phyloP scores from a whole-genome alignment of 1,284 basidiomycete genomes.

The Sphagnurus paluster region DNA sequence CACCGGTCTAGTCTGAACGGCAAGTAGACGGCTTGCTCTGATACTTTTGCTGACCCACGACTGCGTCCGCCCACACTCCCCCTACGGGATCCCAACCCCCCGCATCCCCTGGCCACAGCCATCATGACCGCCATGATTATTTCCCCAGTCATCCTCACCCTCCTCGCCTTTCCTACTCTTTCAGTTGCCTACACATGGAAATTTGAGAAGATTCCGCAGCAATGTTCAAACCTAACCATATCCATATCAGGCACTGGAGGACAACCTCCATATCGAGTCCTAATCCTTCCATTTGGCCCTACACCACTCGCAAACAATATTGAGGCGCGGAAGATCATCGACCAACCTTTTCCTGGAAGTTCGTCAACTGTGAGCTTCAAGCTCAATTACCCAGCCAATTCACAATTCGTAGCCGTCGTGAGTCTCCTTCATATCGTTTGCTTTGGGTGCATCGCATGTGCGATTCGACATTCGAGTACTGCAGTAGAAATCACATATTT shows the following conservation, averaged over 20 bases:
- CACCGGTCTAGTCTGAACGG: no score
- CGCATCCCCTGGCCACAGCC: neutral
- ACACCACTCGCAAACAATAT: conserved; percentile 56
- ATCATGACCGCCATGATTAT: conserved; percentile 7
- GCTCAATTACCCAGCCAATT: conserved; percentile 64
- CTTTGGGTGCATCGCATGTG: no score
- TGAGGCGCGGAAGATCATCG: conserved; percentile 65
- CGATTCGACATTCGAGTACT: no score
- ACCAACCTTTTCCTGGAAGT: conserved; percentile 48
- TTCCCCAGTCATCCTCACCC: conserved; percentile 17
- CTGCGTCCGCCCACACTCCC: neutral
- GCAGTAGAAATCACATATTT: no score
- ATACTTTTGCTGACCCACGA: no score
- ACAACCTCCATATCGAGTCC: conserved; percentile 60
- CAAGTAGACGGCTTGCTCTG: conserved; percentile 11
- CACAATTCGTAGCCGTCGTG: conserved; percentile 75
- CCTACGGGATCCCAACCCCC: neutral
- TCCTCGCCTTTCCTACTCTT: conserved; percentile 32
- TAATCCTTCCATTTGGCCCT: conserved; percentile 67
- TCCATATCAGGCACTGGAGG: conserved; percentile 53
- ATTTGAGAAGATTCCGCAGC: conserved; percentile 55
- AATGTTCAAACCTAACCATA: conserved; percentile 64
- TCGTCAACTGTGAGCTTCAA: conserved; percentile 49
- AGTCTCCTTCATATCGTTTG: conserved; percentile 33
- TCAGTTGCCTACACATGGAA: conserved; percentile 58